Evolutionary conservation across 2,329 filamentous ascomycete species (phyloP), one percentile per base, ranked within the genome.

Genomic region (Diaporthe ilicicola): DNA sequence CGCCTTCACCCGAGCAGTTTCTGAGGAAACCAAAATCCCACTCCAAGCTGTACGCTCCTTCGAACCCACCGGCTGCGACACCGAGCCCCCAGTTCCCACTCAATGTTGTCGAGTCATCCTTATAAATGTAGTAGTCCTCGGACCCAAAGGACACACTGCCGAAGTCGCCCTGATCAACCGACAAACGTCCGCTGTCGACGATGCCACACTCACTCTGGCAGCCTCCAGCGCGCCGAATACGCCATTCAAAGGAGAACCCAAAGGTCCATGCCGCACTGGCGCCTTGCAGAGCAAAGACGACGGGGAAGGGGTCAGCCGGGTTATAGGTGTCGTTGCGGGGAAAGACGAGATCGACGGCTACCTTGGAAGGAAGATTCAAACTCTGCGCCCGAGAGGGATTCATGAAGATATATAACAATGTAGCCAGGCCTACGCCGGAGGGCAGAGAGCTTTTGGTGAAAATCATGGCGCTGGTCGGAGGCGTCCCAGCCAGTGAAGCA

Each of bases 261-360:
- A 55, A 54, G 1, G 64, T 55, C 64, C 64, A 67, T 4, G 64
- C 64, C 2, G 64, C 64, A 19, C 64, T 67, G 50, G 75, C 59
- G 67, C 79, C 78, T 67, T 76, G 75, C 9, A 79, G 39, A 0
- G 76, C 78, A 55, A 79, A 77, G 22, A 80, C 71, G 39, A 79
- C 65, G 61, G 78, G 77, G 65, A 79, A 78, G 4, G 67, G 29
- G 15, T 72, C 51, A 1, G 73, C 69, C 1, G 76, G 77, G 72
- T 72, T 75, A 39, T 79, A 79, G 12, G 76, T 79, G 55, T 76
- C 76, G 73, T 79, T 78, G 70, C 77, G 78, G 1, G 78, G 78
- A 71, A 79, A 80, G 50, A 79, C 70, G 10, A 79, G 37, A 69
- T 75, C 77, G 56, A 79, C 56, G 53, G 79, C 77, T n/a, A 77